Evolutionary conservation across 2,329 filamentous ascomycete genomes (phyloP), one percentile per base, ranked within the genome.

Genomic region (Alternaria consortialis): DNA sequence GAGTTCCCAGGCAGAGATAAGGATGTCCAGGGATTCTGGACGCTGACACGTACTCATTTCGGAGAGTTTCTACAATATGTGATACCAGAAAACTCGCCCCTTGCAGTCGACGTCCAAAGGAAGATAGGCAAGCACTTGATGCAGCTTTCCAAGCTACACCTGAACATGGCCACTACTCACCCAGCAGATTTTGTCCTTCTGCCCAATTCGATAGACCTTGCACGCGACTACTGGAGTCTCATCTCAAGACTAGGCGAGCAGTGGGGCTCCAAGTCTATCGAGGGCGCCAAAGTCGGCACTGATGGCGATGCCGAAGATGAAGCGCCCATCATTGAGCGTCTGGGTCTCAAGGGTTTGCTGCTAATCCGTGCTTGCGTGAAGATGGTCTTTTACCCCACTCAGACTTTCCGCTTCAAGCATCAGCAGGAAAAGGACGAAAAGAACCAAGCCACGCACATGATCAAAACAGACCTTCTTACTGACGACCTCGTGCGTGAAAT

Each of bases 61-160:
- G 89, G 88, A n/a, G 85, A 90, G 40, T 90, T 97, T 62, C 85
- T 96, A 36, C 81, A 81, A 25, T 86, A 90, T 60, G 83, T 90
- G 53, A 84, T 84, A 66, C 82, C 85, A 42, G 84, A 87, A 51
- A 84, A 84, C n/a, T 80, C 82, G 6, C 77, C 86, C 3, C 79
- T 89, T 37, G 71, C 58, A 27, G 8, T 70, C 7, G 75, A 80
- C 4, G 85, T 88, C 25, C 86, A 87, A 60, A 86, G 85, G 36
- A 74, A 90, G 25, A 82, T 97, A n/a, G 91, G 91, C 66, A 96
- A 93, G 74, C 94, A 97, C 74, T 83, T 97, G 2, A 81, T 97
- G 42, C 94, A 98, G 74, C 90, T 98, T 51, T 90, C 94, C 4
- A 99, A 98, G 79, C 83, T 99, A 3, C 95, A 98, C 75, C 85